A percentile compares a stretch with the other conserved stretches of the same genome.
phyloP scores from a whole-genome alignment of 78 protist species.

The Ministeria vibrans region DNA sequence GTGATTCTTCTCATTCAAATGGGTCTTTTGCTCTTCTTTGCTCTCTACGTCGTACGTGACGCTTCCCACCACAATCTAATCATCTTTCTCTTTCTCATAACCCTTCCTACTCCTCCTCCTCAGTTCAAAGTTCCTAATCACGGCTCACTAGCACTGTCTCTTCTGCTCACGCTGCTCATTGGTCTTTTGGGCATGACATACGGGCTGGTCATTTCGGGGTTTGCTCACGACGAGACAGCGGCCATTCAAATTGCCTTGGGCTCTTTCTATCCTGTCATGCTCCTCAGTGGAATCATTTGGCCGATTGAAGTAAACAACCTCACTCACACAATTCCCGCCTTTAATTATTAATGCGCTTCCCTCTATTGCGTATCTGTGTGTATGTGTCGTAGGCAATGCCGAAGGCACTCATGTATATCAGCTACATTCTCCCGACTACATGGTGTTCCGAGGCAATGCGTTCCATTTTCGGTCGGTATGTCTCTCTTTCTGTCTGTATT shows the following conservation, averaged over 20 bases:
- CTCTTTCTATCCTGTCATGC: slow-evolving; percentile 38
- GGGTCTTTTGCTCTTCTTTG: neutral
- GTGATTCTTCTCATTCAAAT: neutral
- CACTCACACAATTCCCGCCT: neutral
- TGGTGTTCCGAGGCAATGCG: slow-evolving; percentile 33
- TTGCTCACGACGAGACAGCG: neutral
- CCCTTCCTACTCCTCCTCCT: too few species aligned
- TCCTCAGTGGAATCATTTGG: slow-evolving; percentile 40
- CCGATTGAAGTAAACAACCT: slow-evolving; percentile 8
- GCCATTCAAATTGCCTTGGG: slow-evolving; percentile 37
- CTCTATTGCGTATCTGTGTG: neutral
- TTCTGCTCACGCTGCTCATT: neutral
- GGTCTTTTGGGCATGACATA: neutral
- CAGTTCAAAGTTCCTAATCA: neutral
- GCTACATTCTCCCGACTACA: slow-evolving; percentile 38
- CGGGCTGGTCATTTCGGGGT: neutral
- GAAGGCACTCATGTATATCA: slow-evolving; percentile 7
- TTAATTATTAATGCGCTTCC: neutral
- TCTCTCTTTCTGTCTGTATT: too few species aligned
- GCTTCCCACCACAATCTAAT: neutral
- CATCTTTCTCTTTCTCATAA: neutral
- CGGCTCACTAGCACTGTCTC: neutral
- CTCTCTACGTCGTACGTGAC: neutral
- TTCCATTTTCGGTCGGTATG: slow-evolving; percentile 23
- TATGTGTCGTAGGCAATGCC: slow-evolving; percentile 26